Percentiles rank a stretch among this genome's conserved stretches.
phyloP scores from a whole-genome alignment of 257 asterid genomes.

The Thymus quinquecostatus region DNA sequence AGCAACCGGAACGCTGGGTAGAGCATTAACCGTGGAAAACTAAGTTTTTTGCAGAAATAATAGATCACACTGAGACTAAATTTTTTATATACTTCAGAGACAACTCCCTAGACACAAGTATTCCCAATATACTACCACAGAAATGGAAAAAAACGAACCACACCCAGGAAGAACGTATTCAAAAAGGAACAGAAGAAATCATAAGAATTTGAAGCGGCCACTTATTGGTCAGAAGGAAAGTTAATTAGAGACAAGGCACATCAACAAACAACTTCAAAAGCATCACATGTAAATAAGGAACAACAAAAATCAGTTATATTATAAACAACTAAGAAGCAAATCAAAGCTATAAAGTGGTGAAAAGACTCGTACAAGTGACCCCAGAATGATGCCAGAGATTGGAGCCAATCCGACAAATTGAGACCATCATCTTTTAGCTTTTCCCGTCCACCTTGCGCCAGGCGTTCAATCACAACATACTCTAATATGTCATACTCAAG shows the following conservation, averaged over 20 bases:
- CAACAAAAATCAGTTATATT: slow-evolving; percentile 27
- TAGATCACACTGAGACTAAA: slow-evolving; percentile 36
- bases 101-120: slow-evolving; percentile 25
- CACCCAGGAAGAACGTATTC: slow-evolving; percentile 25
- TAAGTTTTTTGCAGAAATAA: slow-evolving; percentile 51
- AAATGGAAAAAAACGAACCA: slow-evolving; percentile 26
- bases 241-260: slow-evolving; percentile 19
- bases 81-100: slow-evolving; percentile 31
- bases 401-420: slow-evolving; percentile 99
- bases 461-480: slow-evolving; percentile 95
- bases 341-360: slow-evolving; percentile 33
- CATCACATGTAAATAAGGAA: slow-evolving; percentile 34
- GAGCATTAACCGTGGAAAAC: slow-evolving; percentile 54
- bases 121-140: neutral
- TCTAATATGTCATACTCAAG: slow-evolving; percentile 97
- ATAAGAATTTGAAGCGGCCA: slow-evolving; percentile 18
- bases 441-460: slow-evolving; percentile 98
- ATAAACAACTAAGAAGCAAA: slow-evolving; percentile 29
- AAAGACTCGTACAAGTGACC: slow-evolving; percentile 91
- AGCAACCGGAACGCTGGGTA: slow-evolving; percentile 60
- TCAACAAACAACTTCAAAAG: slow-evolving; percentile 29
- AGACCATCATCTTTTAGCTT: slow-evolving; percentile 99
- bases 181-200: slow-evolving; percentile 21
- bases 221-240: slow-evolving; percentile 14
- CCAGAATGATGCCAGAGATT: slow-evolving; percentile 99